Evolutionary conservation across 371 early-diverging fungal species (phyloP), one percentile per base, ranked within the genome.

Genomic region (Mucor circinelloides): DNA sequence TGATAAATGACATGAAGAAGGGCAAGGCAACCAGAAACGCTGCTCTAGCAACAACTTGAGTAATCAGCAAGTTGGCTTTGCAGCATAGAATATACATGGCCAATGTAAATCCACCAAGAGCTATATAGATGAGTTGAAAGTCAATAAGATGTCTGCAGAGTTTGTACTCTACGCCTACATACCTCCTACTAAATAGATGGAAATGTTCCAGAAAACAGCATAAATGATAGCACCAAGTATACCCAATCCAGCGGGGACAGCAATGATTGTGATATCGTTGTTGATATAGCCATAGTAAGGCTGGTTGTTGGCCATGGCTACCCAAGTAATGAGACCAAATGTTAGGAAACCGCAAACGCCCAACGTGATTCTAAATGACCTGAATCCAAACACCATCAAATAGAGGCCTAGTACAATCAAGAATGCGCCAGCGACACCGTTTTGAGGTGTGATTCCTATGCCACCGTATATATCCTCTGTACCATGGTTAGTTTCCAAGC

Each of bases 281-380:
- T 72, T 72, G 31, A 72, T 52, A 52, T 72, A 72, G 17, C 72
- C 72, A 42, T 72, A 64, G 40, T 55, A 64, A 44, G 72, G 72
- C 40, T 72, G 72, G 38, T 68, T 68, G 31, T 72, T 72, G 6
- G 68, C 50, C 72, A 72, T 68, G 25, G 68, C 72, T 0, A 72
- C 66, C 72, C 72, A 72, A 27, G 72, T 68, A 21, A 72, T 72
- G 0, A 69, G 30, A 5, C 74, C 81, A 61, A 78, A 72, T 8
- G 76, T 70, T 4, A 80, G 58, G 17, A 78, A 78, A 10, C 81
- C 81, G 38, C 46, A 69, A 7, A 78, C 67, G 15, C 58, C 81
- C 1, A 74, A 34, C 9, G 78, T 80, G 21, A 68, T 60, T 58
- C 76, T 57, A 27, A 73, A 75, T 1, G 70, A 66, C 28, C 76